These are phyloP conservation scores for Lineolata rhizophorae DNA, from an alignment of 495 filamentous ascomycete genomes.

Conservation along the genomic window DNA sequence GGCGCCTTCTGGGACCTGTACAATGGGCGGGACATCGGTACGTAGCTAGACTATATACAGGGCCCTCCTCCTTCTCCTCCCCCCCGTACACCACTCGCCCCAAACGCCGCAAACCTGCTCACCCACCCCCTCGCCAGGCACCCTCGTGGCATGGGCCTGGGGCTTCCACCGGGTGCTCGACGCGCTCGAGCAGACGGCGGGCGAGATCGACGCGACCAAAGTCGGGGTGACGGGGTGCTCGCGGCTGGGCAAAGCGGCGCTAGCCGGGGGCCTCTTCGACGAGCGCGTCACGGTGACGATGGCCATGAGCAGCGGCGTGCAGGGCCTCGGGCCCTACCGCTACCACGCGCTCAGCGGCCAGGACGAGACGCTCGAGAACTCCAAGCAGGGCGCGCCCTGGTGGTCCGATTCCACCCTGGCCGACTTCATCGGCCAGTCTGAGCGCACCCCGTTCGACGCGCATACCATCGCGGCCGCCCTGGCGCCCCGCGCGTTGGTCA, in stretches of 20 bases:
- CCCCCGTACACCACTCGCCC: too few species aligned
- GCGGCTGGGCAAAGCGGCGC: slow-evolving; percentile 28
- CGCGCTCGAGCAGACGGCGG: slow-evolving; percentile 25
- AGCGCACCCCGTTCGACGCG: slow-evolving; percentile 28
- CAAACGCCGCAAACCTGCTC: background rate
- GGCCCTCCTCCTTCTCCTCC: too few species aligned
- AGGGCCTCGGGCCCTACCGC: slow-evolving; percentile 29
- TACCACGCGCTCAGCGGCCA: slow-evolving; percentile 27
- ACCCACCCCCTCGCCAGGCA: slow-evolving; percentile 16
- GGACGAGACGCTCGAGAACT: slow-evolving; percentile 32
- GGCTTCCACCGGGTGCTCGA: slow-evolving; percentile 30
- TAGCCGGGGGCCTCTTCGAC: slow-evolving; percentile 29
- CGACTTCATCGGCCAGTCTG: slow-evolving; percentile 26
- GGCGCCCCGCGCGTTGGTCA: slow-evolving; percentile 27
- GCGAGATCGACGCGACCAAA: slow-evolving; percentile 25
- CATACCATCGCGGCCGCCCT: slow-evolving; percentile 31
- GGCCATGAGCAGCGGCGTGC: slow-evolving; percentile 31
- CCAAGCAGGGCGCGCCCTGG: slow-evolving; percentile 29
- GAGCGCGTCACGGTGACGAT: slow-evolving; percentile 30
- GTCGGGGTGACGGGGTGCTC: slow-evolving; percentile 31
- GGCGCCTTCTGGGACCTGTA: slow-evolving; percentile 30
- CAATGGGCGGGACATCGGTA: slow-evolving; percentile 29
- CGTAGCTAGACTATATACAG: too few species aligned
- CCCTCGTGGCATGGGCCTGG: slow-evolving; percentile 31
- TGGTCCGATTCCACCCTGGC: slow-evolving; percentile 26